Conservation (phyloP, 2,329 filamentous ascomycete species). For the Capronia epimyces region DNA sequence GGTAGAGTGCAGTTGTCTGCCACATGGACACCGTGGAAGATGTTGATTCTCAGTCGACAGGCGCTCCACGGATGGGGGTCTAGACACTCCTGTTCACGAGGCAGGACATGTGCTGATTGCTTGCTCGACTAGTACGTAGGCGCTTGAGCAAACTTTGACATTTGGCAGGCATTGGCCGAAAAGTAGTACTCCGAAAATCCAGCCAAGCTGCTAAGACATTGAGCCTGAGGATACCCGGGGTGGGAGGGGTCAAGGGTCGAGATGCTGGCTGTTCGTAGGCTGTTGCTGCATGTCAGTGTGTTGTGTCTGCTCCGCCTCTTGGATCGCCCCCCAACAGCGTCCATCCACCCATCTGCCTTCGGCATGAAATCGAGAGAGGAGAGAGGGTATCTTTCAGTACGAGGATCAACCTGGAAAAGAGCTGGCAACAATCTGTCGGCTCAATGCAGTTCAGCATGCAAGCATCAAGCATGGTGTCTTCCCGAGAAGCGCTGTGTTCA, state of each 20-base stretch:
- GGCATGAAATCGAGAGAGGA: neutral
- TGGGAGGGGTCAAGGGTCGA: neutral
- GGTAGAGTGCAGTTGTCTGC: no score
- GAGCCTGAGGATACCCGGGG: neutral
- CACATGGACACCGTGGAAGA: no score
- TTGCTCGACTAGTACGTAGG: conserved; percentile 5
- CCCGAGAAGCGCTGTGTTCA: conserved; percentile 10
- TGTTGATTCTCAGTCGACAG: no score
- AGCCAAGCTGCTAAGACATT: conserved; percentile 8
- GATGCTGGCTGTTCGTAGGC: neutral
- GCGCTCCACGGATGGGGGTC: no score
- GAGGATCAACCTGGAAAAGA: neutral
- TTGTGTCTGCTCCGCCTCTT: neutral
- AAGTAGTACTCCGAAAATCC: no score
- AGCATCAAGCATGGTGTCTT: neutral
- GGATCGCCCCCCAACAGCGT: neutral
- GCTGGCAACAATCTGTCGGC: conserved; percentile 1
- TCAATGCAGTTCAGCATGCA: conserved; percentile 5
- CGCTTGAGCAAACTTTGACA: conserved; percentile 14
- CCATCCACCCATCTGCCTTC: neutral
- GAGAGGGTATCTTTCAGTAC: conserved; percentile 3
- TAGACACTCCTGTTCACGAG: neutral
- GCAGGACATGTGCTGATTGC: neutral
- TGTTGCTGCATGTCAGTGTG: neutral
- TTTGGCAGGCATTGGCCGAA: conserved; percentile 7